A percentile compares a stretch with the other conserved stretches of the same genome.
Evolutionary conservation across 768 basidiomycete genomes (phyloP).

Genomic region (Kwoniella heveanensis): DNA sequence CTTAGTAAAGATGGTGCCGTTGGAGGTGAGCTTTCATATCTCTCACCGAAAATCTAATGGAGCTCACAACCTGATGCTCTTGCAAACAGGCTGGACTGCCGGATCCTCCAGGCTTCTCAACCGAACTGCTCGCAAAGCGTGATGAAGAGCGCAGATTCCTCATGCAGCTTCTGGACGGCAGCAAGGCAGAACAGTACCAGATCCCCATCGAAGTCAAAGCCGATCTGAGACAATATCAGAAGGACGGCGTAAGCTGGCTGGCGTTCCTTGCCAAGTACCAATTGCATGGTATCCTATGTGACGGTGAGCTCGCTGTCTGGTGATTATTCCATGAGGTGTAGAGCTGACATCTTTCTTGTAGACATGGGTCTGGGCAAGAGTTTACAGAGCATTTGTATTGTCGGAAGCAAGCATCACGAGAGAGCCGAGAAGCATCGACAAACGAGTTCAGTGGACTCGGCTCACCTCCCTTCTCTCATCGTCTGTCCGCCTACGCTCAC

Average conservation of each 20-base stretch:
- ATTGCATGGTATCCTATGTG: slow-evolving; percentile 94
- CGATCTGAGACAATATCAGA: slow-evolving; percentile 93
- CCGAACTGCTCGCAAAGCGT: slow-evolving; percentile 79
- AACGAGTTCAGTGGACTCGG: slow-evolving; percentile 70
- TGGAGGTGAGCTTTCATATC: slow-evolving; percentile 82
- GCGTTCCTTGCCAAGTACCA: slow-evolving; percentile 98
- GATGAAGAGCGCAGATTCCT: slow-evolving; percentile 88
- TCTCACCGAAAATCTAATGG: too few species aligned
- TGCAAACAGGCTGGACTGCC: slow-evolving; percentile 89
- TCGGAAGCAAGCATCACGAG: slow-evolving; percentile 91
- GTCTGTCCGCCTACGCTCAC: slow-evolving; percentile 96
- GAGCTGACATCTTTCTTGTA: slow-evolving; percentile 54
- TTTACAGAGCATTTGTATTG: slow-evolving; percentile 93
- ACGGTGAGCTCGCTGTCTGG: slow-evolving; percentile 64
- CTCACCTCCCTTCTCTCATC: slow-evolving; percentile 90
- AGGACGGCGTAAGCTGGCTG: slow-evolving; percentile 98
- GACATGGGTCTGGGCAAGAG: slow-evolving; percentile 99
- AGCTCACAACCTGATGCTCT: too few species aligned
- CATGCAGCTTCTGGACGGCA: slow-evolving; percentile 89
- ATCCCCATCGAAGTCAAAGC: slow-evolving; percentile 88
- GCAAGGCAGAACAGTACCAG: slow-evolving; percentile 84
- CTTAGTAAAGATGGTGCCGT: slow-evolving; percentile 95
- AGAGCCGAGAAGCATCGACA: slow-evolving; percentile 69
- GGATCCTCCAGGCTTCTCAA: slow-evolving; percentile 88
- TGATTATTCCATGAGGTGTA: not conserved